Conservation (phyloP, 2,329 filamentous ascomycete species). For the Tolypocladium album region DNA sequence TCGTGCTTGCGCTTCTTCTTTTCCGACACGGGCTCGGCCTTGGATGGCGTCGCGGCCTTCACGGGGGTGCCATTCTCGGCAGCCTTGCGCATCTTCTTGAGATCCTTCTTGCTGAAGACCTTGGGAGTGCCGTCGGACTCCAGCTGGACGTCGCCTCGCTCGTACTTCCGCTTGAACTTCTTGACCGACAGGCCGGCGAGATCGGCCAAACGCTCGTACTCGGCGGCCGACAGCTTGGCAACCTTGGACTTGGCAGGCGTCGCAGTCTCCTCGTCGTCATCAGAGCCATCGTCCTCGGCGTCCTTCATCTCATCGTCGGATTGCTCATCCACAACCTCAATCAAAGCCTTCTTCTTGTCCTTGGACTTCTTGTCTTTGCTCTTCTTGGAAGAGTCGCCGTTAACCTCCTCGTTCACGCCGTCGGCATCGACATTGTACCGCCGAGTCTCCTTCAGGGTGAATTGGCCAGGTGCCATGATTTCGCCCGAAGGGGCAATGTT, state of each 20-base stretch:
- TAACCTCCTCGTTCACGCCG: constrained; percentile 56
- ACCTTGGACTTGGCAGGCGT: constrained; percentile 23
- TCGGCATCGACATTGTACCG: constrained; percentile 96
- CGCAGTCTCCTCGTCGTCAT: constrained; percentile 18
- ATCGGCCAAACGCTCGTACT: constrained; percentile 50
- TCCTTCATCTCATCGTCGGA: constrained; percentile 34
- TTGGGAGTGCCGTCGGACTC: constrained; percentile 53
- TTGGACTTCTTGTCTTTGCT: constrained; percentile 29
- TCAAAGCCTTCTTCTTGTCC: constrained; percentile 32
- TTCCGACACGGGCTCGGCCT: constrained; percentile 18
- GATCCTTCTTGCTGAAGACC: constrained; percentile 63
- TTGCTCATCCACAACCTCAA: constrained; percentile 27
- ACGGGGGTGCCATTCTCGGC: constrained; percentile 38
- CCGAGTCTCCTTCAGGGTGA: constrained; percentile 82
- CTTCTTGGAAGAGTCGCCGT: constrained; percentile 24
- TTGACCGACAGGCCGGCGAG: constrained; percentile 59
- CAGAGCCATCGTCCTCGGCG: constrained; percentile 28
- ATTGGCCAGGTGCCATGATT: constrained; percentile 57
- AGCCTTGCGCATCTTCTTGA: constrained; percentile 60
- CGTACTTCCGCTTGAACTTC: constrained; percentile 71
- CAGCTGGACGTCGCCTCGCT: constrained; percentile 63
- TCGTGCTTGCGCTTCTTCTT: constrained; percentile 64
- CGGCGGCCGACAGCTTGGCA: constrained; percentile 40
- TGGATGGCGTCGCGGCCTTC: constrained; percentile 31
- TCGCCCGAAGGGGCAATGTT: constrained; percentile 66